Conservation (phyloP, 257 asterid genomes). For the Solanum arcanum region DNA sequence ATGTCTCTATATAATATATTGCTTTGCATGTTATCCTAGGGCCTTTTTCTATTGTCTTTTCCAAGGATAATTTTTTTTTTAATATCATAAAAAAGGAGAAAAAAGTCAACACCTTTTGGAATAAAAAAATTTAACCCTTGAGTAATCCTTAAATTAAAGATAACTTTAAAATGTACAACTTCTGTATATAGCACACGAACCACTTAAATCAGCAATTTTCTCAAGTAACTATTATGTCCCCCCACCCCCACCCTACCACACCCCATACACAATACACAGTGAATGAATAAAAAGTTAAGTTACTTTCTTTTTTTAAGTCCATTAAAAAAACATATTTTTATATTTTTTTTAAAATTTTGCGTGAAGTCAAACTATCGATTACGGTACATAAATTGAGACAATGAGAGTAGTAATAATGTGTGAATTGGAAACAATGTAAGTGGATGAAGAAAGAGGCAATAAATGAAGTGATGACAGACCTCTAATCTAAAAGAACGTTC, state of each 20-base stretch:
- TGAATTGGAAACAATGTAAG: not conserved
- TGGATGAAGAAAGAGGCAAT: not conserved
- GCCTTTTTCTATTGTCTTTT: not conserved
- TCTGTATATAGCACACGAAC: not conserved
- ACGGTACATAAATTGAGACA: not conserved
- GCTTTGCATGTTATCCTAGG: not conserved
- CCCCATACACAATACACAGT: not conserved
- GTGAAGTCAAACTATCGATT: too few species aligned
- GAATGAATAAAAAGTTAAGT: not conserved
- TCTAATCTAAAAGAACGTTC: constrained; percentile 73
- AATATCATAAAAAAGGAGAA: not conserved
- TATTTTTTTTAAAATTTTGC: too few species aligned
- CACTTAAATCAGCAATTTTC: not conserved
- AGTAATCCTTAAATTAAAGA: not conserved
- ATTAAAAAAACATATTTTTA: too few species aligned
- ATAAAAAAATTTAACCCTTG: not conserved
- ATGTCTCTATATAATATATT: not conserved
- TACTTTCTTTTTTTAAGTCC: not conserved
- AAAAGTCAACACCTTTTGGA: not conserved
- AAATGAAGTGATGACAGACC: constrained; percentile 33
- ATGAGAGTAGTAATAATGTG: not conserved
- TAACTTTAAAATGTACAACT: not conserved
- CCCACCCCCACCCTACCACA: not conserved
- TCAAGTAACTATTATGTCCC: not conserved
- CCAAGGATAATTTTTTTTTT: not conserved